Conservation (phyloP, 768 basidiomycete species). For the Paxillus involutus region DNA sequence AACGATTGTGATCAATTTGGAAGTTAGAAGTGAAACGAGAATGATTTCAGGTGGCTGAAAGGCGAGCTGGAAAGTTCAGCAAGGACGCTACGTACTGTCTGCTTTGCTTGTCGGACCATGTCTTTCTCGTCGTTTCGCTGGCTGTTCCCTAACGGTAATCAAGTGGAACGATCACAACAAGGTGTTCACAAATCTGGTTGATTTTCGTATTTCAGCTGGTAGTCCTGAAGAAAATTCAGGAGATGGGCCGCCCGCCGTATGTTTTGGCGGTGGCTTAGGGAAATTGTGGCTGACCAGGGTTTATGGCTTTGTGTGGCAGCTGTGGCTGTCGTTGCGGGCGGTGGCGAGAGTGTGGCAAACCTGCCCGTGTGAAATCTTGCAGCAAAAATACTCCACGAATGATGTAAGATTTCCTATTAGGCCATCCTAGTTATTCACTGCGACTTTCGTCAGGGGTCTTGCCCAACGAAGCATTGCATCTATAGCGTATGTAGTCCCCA, state of each 20-base stretch:
- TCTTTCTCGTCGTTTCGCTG: background rate
- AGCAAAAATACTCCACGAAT: background rate
- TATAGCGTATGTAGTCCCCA: background rate
- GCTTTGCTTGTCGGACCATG: slow-evolving; percentile 34
- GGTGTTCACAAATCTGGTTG: background rate
- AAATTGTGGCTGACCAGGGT: slow-evolving; percentile 28
- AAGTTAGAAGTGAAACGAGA: background rate
- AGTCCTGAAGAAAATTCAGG: background rate
- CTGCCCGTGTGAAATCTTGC: background rate
- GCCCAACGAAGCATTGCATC: background rate
- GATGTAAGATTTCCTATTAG: slow-evolving; percentile 1
- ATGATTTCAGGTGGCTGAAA: slow-evolving; percentile 22
- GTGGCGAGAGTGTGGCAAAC: slow-evolving; percentile 9
- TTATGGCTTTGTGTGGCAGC: slow-evolving; percentile 24
- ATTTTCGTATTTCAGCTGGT: background rate
- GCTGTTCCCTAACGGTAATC: background rate
- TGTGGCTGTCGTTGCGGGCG: slow-evolving; percentile 19
- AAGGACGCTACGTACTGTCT: slow-evolving; percentile 32
- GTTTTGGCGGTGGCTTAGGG: slow-evolving; percentile 18
- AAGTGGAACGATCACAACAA: slow-evolving; percentile 13
- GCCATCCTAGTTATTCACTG: background rate
- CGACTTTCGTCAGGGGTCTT: background rate
- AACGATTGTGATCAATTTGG: slow-evolving; percentile 4
- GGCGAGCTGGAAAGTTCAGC: slow-evolving; percentile 7
- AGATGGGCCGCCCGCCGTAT: background rate